A percentile compares a stretch with the other conserved stretches of the same genome.
phyloP scores from a whole-genome alignment of 768 basidiomycete species.

The Solioccasus polychromus region DNA sequence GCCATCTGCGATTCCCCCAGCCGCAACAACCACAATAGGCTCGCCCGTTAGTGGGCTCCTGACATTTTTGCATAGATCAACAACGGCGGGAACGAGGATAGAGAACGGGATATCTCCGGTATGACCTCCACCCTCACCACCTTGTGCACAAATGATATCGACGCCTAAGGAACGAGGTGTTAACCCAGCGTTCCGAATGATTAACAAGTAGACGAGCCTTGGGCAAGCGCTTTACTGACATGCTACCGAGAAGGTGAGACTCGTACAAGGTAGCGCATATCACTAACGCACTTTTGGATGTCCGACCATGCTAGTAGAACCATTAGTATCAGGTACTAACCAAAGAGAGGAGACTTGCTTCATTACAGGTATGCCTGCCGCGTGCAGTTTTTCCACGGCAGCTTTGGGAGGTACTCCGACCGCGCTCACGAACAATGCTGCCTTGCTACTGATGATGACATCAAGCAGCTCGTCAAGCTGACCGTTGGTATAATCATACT shows the following conservation, averaged over 20 bases:
- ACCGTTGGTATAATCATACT: slow-evolving; percentile 76
- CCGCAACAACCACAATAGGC: slow-evolving; percentile 75
- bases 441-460: slow-evolving; percentile 71
- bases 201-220: slow-evolving; percentile 39
- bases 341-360: slow-evolving; percentile 50
- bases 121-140: slow-evolving; percentile 87
- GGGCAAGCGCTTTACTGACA: slow-evolving; percentile 70
- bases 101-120: slow-evolving; percentile 82
- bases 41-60: slow-evolving; percentile 78
- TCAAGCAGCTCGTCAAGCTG: slow-evolving; percentile 75
- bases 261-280: background rate
- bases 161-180: slow-evolving; percentile 47
- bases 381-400: slow-evolving; percentile 78
- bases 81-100: slow-evolving; percentile 77
- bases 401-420: slow-evolving; percentile 83
- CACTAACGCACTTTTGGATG: slow-evolving; percentile 64
- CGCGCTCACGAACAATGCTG: slow-evolving; percentile 79
- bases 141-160: slow-evolving; percentile 87
- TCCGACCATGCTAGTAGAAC: slow-evolving; percentile 63
- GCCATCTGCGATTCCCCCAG: slow-evolving; percentile 83
- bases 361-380: slow-evolving; percentile 78
- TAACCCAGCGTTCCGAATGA: background rate
- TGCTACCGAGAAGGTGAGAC: slow-evolving; percentile 42
- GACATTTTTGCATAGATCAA: slow-evolving; percentile 68
- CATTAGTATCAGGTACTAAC: background rate